Evolutionary conservation across 305 asterid genomes (phyloP).

Genomic region (Fraxinus greggii): DNA sequence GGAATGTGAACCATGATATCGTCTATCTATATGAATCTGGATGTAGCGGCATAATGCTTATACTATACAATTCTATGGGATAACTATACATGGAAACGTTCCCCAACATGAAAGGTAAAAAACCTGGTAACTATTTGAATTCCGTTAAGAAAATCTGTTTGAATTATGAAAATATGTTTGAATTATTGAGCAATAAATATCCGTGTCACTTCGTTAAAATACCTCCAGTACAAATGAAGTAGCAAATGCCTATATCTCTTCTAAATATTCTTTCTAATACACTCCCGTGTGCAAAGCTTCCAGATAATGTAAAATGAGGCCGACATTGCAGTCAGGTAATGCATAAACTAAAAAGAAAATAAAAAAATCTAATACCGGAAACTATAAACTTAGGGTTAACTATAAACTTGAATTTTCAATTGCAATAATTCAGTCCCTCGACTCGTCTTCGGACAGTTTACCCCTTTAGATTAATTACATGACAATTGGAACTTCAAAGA

Average conservation of each 20-base stretch:
- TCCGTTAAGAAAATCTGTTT: not conserved
- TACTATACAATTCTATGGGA: not conserved
- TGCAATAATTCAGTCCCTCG: not conserved
- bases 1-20: too few species aligned
- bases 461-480: not conserved
- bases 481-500: not conserved
- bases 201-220: not conserved
- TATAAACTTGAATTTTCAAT: not conserved
- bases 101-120: not conserved
- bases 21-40: not conserved
- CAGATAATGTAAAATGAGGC: not conserved
- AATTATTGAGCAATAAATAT: not conserved
- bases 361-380: not conserved
- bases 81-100: not conserved
- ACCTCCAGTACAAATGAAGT: not conserved
- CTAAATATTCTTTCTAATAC: not conserved
- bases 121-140: not conserved
- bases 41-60: not conserved
- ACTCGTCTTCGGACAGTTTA: not conserved
- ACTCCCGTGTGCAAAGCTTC: not conserved
- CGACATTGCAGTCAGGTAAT: not conserved
- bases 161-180: not conserved
- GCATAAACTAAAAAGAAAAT: not conserved
- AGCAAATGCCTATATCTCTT: not conserved
- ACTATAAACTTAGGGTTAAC: not conserved